Conservation (phyloP, 495 filamentous ascomycete genomes). For the Hypoxylon subgilvum region DNA sequence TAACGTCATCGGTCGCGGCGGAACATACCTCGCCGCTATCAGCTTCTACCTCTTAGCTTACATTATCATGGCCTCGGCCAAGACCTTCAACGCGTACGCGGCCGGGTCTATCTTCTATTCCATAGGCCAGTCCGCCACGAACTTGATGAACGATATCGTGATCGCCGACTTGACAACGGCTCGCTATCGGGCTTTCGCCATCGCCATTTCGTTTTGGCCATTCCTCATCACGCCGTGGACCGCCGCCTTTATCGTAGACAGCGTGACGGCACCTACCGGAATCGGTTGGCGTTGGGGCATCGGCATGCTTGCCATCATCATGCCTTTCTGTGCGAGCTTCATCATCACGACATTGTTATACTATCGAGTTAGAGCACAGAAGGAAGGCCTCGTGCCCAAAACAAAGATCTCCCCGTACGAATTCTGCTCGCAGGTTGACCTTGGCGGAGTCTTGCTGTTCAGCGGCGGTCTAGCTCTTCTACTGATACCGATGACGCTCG, state of each 20-base stretch:
- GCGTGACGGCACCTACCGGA: constrained; percentile 45
- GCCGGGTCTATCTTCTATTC: constrained; percentile 54
- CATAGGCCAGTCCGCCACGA: constrained; percentile 53
- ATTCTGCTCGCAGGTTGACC: constrained; percentile 56
- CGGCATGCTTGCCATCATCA: constrained; percentile 58
- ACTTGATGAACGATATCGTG: constrained; percentile 56
- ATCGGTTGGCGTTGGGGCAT: constrained; percentile 61
- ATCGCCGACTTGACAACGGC: constrained; percentile 56
- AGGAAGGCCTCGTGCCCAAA: constrained; percentile 40
- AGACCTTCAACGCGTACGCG: constrained; percentile 51
- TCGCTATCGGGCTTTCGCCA: constrained; percentile 54
- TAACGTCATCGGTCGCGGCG: constrained; percentile 54
- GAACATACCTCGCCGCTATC: constrained; percentile 54
- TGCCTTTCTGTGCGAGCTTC: constrained; percentile 55
- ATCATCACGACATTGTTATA: constrained; percentile 55
- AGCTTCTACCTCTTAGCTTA: constrained; percentile 54
- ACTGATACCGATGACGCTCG: constrained; percentile 47
- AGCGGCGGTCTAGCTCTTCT: constrained; percentile 47
- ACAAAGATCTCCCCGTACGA: constrained; percentile 45
- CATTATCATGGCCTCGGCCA: constrained; percentile 54
- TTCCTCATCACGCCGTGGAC: constrained; percentile 56
- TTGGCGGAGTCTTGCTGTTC: constrained; percentile 51
- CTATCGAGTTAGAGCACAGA: constrained; percentile 49
- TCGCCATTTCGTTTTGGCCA: constrained; percentile 53
- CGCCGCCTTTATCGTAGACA: constrained; percentile 52